These are phyloP conservation scores for Deinandra increscens DNA, from an alignment of 129 eudicot genomes.

Conservation along the genomic window DNA sequence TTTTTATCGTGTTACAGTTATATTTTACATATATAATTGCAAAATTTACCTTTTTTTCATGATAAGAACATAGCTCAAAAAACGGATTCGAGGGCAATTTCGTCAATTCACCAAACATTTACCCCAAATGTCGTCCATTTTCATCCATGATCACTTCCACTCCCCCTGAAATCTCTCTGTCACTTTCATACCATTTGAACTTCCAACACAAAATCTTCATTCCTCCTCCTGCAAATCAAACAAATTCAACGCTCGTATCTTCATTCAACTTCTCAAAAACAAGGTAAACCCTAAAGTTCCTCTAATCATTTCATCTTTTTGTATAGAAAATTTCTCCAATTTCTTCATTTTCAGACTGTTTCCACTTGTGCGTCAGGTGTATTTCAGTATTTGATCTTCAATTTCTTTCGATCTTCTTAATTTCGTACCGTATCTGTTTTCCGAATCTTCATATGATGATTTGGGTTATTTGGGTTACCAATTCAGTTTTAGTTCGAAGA, in stretches of 20 bases:
- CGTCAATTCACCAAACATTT: slow-evolving; percentile 7
- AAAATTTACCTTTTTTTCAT: neutral
- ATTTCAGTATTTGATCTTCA: slow-evolving; percentile 16
- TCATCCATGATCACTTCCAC: slow-evolving; percentile 33
- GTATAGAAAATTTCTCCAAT: neutral
- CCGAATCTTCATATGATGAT: neutral
- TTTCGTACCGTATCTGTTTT: neutral
- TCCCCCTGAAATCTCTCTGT: slow-evolving; percentile 22
- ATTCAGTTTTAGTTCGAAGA: neutral
- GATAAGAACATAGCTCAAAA: neutral
- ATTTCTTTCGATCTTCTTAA: slow-evolving; percentile 29
- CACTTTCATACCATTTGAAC: slow-evolving; percentile 22
- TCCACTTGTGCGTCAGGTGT: slow-evolving; percentile 15
- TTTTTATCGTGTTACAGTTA: neutral
- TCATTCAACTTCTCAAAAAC: slow-evolving; percentile 18
- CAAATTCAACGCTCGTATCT: neutral
- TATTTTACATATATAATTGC: neutral
- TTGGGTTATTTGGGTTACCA: neutral
- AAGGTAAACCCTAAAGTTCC: slow-evolving; percentile 34
- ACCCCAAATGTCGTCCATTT: slow-evolving; percentile 19
- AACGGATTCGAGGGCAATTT: neutral
- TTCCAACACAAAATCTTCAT: slow-evolving; percentile 26
- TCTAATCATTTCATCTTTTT: slow-evolving; percentile 1
- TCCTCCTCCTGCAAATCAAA: neutral
- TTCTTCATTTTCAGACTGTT: slow-evolving; percentile 3